phyloP scores from a whole-genome alignment of 805 yeast genomes.

The Yarrowia bubula region DNA sequence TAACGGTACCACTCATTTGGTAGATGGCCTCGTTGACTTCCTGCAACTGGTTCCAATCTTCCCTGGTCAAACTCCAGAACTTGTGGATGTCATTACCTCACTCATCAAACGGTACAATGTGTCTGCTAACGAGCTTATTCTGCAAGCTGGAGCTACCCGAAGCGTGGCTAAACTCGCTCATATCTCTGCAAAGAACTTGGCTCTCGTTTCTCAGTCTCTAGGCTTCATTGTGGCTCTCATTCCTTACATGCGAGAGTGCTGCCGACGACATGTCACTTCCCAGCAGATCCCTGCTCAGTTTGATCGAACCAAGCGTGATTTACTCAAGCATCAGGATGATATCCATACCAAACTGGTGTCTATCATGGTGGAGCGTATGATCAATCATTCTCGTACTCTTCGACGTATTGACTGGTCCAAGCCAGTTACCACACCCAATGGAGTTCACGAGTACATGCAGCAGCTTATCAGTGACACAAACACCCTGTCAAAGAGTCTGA shows the following conservation, averaged over 20 bases:
- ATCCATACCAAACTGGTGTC: slow-evolving; percentile 63
- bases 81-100: slow-evolving; percentile 41
- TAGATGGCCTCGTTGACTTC: slow-evolving; percentile 50
- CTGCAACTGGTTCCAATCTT: slow-evolving; percentile 57
- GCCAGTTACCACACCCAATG: slow-evolving; percentile 45
- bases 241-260: slow-evolving; percentile 40
- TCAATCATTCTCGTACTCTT: slow-evolving; percentile 44
- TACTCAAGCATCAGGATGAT: slow-evolving; percentile 61
- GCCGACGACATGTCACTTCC: slow-evolving; percentile 40
- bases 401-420: slow-evolving; percentile 49
- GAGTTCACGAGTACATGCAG: slow-evolving; percentile 63
- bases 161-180: slow-evolving; percentile 67
- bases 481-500: slow-evolving; percentile 60
- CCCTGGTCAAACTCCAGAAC: slow-evolving; percentile 43
- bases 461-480: slow-evolving; percentile 62
- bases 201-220: slow-evolving; percentile 65
- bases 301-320: slow-evolving; percentile 44
- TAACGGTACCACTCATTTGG: slow-evolving; percentile 45
- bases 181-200: slow-evolving; percentile 69
- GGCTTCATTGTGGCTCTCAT: slow-evolving; percentile 47
- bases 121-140: slow-evolving; percentile 56
- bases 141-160: slow-evolving; percentile 73
- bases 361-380: slow-evolving; percentile 65
- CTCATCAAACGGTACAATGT: slow-evolving; percentile 53
- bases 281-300: slow-evolving; percentile 39